Conservation (phyloP, 2,329 filamentous ascomycete genomes). For the Nemania abortiva region DNA sequence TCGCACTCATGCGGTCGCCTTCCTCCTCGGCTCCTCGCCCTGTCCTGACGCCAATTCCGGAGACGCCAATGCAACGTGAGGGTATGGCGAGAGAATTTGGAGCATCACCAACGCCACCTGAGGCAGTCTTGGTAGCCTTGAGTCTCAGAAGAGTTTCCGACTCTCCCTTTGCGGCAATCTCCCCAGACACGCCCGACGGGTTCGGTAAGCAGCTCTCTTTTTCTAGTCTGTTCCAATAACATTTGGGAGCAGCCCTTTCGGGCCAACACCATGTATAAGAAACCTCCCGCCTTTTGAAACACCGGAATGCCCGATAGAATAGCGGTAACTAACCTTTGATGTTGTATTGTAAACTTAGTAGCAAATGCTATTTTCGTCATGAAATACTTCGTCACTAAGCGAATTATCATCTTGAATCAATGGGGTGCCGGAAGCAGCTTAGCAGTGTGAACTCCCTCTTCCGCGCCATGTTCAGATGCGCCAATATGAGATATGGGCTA, state of each 20-base stretch:
- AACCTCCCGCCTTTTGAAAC: neutral
- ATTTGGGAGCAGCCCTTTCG: no score
- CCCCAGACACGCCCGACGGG: slow-evolving; percentile 56
- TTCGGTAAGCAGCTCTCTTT: slow-evolving; percentile 49
- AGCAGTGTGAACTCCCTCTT: slow-evolving; percentile 56
- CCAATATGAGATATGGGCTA: slow-evolving; percentile 60
- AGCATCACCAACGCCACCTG: slow-evolving; percentile 40
- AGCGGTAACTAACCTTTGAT: slow-evolving; percentile 10
- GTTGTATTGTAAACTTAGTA: slow-evolving; percentile 56
- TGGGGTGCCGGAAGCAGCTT: slow-evolving; percentile 63
- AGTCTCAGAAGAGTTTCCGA: slow-evolving; percentile 60
- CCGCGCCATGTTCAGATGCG: slow-evolving; percentile 59
- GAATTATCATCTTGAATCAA: slow-evolving; percentile 63
- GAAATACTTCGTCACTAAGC: slow-evolving; percentile 53
- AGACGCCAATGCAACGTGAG: slow-evolving; percentile 53
- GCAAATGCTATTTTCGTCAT: slow-evolving; percentile 54
- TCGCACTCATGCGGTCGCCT: slow-evolving; percentile 59
- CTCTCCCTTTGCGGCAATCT: slow-evolving; percentile 59
- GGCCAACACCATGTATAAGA: neutral
- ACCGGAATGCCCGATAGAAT: neutral
- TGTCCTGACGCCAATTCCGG: slow-evolving; percentile 55
- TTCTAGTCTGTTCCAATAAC: neutral
- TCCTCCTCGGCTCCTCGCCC: slow-evolving; percentile 45
- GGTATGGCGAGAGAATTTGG: slow-evolving; percentile 55
- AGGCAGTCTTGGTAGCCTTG: slow-evolving; percentile 63